Conservation (phyloP, 169 alveolate species). For the Plasmodium berghei region DNA sequence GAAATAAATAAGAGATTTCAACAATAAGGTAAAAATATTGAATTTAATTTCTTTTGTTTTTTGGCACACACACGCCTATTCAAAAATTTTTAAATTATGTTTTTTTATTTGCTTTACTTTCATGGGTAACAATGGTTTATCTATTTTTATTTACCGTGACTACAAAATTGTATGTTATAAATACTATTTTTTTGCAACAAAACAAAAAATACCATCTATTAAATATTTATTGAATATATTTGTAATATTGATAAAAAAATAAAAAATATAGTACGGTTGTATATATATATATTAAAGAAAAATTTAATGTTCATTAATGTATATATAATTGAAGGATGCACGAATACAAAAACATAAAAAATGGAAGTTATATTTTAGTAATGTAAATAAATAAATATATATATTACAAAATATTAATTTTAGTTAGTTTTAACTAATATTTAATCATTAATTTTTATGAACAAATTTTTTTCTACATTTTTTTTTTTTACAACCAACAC, state of each 20-base stretch:
- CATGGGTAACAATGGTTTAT: conserved; percentile 10
- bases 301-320: no score
- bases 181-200: conserved; percentile 10
- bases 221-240: conserved; percentile 15
- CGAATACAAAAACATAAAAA: conserved; percentile 35
- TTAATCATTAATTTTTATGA: neutral
- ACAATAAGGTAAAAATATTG: conserved; percentile 12
- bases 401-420: conserved; percentile 10
- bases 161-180: conserved; percentile 21
- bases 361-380: neutral
- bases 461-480: conserved; percentile 19
- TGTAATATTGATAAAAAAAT: no score
- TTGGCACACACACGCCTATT: conserved; percentile 35
- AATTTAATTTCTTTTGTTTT: conserved; percentile 9
- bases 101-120: conserved; percentile 1
- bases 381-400: conserved; percentile 6
- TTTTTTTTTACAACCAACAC: conserved; percentile 26
- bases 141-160: conserved; percentile 29
- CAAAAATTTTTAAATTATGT: conserved; percentile 10
- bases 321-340: conserved; percentile 2
- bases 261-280: no score
- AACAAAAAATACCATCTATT: conserved; percentile 9
- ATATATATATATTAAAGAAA: no score
- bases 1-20: conserved; percentile 11
- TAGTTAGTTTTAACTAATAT: conserved; percentile 31